Evolutionary conservation across 2,329 filamentous ascomycete species (phyloP), one percentile per base, ranked within the genome.

Genomic region (Calonectria pseudoturangicola): DNA sequence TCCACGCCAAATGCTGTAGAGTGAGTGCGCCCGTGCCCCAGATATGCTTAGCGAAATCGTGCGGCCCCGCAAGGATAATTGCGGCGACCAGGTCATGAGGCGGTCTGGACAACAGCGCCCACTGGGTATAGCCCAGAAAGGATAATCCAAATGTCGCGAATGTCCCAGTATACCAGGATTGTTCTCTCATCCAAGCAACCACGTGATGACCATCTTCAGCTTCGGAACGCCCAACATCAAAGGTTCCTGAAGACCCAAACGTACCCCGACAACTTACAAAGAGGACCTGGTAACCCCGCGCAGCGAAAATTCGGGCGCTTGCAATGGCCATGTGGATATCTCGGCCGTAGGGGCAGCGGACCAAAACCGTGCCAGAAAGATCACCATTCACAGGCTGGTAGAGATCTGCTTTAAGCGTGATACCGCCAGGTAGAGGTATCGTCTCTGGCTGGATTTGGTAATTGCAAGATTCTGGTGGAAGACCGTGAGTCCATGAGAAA

Each of bases 251-350:
- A 21, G 64, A 66, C n/a, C 64, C 64, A 27, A 66, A 66, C 2
- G 48, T 66, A 8, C 64, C 64, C 21, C 48, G 16, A 18, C 48
- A 43, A 43, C 64, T 66, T 15, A 66, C 64, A 25, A 66, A 56
- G 2, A 56, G 50, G 13, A 66, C 50, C 13, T 66, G 64, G 18
- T 56, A 66, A 15, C 48, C 48, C 1, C 48, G 64, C 12, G 54
- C 30, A 12, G 54, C 54, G 18, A 58, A 58, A 18, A 58, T 58
- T 8, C 54, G 54, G 7, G 54, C 54, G 54, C 54, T 58, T 12
- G 54, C 30, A 2, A 58, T 58, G 12, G 54, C 54, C 54, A 58
- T 58, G 54, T 58, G 54, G 28, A 58, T 39, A 5, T n/a, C 12
- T 36, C 54, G 25, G n/a, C 54, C 54, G 8, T 58, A 58, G 10